A percentile compares a stretch with the other conserved stretches of the same genome.
These are phyloP conservation scores for Boletus insuetus DNA, from an alignment of 768 basidiomycete genomes.

Conservation along the genomic window DNA sequence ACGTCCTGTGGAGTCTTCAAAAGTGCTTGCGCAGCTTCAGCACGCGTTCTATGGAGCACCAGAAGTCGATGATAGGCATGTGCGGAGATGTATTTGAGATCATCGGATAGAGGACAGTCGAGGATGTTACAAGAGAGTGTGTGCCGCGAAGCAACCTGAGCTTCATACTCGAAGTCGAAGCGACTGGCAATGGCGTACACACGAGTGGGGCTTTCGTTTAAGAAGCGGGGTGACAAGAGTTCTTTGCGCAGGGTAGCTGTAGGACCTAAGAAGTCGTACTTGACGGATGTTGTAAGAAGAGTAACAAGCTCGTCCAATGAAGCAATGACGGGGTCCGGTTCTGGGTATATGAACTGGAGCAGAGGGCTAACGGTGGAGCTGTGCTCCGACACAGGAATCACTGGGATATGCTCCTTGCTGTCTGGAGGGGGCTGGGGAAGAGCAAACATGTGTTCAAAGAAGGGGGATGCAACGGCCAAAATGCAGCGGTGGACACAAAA, in stretches of 20 bases:
- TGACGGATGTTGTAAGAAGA: conserved; percentile 52
- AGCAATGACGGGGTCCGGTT: conserved; percentile 49
- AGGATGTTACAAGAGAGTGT: conserved; percentile 55
- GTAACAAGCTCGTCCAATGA: conserved; percentile 53
- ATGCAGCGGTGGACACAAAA: conserved; percentile 64
- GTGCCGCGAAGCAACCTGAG: conserved; percentile 54
- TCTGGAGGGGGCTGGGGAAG: conserved; percentile 50
- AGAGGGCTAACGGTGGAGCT: conserved; percentile 44
- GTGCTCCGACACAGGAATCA: conserved; percentile 57
- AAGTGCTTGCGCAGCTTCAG: conserved; percentile 45
- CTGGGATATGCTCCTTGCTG: conserved; percentile 32
- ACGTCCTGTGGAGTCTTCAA: conserved; percentile 46
- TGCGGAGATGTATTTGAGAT: conserved; percentile 65
- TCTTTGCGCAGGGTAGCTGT: conserved; percentile 47
- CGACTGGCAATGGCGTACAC: conserved; percentile 72
- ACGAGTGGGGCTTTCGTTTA: conserved; percentile 48
- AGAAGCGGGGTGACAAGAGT: conserved; percentile 50
- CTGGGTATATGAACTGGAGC: conserved; percentile 61
- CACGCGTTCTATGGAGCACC: conserved; percentile 54
- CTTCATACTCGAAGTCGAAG: conserved; percentile 62
- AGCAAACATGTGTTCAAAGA: conserved; percentile 68
- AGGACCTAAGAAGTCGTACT: conserved; percentile 59
- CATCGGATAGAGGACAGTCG: conserved; percentile 56
- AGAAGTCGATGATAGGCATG: conserved; percentile 66
- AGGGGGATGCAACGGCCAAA: conserved; percentile 60